Evolutionary conservation across 2,329 filamentous ascomycete genomes (phyloP), one percentile per base, ranked within the genome.

Genomic region (Cladobotryum mycophilum): DNA sequence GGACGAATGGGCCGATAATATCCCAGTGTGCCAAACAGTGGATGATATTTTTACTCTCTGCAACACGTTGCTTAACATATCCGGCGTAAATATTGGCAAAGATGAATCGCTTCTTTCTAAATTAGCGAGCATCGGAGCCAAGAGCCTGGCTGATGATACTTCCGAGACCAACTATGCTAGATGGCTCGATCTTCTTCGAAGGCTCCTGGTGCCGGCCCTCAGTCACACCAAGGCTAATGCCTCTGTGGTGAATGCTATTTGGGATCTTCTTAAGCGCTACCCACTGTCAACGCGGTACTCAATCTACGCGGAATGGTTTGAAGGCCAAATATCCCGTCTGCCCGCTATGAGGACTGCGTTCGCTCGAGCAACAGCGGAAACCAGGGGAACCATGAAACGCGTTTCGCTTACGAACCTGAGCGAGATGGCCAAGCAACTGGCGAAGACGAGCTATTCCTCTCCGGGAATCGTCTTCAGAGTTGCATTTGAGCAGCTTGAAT

Each of bases 1-100:
- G 84, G 90, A 96, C 53, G 93, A 97, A 59, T 99, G 93, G 93
- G 79, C 84, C 2, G 92, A 97, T 67, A 95, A 93, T 56, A 78
- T 99, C 42, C 95, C 93, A 1, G 73, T 96, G 17, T 99, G 93
- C 63, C 91, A 95, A 65, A 87, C 77, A 2, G 82, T 96, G 5
- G 89, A 96, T 55, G 93, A 99, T 63, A 79, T 99, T 13, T 93
- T 97, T 66, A 84, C 85, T 2, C 79, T 96, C 1, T 95, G 90
- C 67, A 81, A 83, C 52, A 91, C 89, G 1, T 78, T 99, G 18
- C 74, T 96, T 42, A 95, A 93, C 57, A 73, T 92, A 20, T 86
- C 91, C 0, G 92, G 93, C 2, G 84, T 95, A 55, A 90, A 89
- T 62, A 92, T 97, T 56, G 93, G 93, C 43, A 86, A 86, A 61